Conservation (phyloP, 257 asterid species). For the Rehmannia glutinosa region DNA sequence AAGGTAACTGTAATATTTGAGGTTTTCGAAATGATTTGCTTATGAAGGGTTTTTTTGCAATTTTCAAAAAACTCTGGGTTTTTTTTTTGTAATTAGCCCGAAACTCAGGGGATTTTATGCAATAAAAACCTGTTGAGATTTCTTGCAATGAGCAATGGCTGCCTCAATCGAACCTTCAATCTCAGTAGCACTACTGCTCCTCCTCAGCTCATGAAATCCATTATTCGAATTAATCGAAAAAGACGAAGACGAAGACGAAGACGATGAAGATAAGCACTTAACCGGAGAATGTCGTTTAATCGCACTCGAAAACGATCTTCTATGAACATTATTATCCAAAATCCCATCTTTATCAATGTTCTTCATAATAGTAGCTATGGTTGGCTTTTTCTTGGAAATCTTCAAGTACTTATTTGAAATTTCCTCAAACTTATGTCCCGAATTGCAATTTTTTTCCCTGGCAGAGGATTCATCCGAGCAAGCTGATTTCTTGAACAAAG, state of each 20-base stretch:
- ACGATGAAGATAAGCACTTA: conserved; percentile 49
- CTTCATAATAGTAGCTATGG: conserved; percentile 40
- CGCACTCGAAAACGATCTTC: conserved; percentile 78
- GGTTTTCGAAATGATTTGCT: no score
- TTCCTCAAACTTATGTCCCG: neutral
- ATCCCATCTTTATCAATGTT: conserved; percentile 24
- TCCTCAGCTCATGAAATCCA: conserved; percentile 39
- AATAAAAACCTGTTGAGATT: conserved; percentile 41
- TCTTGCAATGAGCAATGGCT: conserved; percentile 91
- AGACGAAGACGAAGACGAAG: conserved; percentile 60
- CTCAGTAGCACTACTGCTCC: conserved; percentile 69
- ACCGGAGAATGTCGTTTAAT: conserved; percentile 58
- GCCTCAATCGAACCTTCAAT: conserved; percentile 70
- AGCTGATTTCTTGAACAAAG: conserved; percentile 25
- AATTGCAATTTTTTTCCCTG: neutral
- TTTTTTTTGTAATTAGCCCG: no score
- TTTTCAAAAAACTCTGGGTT: no score
- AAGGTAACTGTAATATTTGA: no score
- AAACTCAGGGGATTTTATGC: no score
- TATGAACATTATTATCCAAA: conserved; percentile 12
- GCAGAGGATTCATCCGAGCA: conserved; percentile 5
- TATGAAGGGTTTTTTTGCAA: no score
- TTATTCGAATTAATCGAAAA: conserved; percentile 47
- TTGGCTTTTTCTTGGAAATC: conserved; percentile 35
- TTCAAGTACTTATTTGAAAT: conserved; percentile 19